A percentile compares a stretch with the other conserved stretches of the same genome.
Conservation (phyloP, 768 basidiomycete genomes). For the Xanthoconium stramineum region DNA sequence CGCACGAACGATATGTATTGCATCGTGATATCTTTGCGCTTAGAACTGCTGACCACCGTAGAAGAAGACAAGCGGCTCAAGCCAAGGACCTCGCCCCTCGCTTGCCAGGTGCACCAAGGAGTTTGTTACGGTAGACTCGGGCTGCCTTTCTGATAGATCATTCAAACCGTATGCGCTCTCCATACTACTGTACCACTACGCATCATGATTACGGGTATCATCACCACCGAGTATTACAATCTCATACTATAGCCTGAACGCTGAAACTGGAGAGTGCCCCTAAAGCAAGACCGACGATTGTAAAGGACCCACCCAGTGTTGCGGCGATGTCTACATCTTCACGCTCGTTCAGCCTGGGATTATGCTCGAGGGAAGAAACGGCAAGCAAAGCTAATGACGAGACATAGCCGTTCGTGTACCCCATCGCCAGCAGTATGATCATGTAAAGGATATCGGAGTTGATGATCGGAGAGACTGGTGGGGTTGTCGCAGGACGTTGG, state of each 20-base stretch:
- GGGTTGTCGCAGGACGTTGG: conserved; percentile 39
- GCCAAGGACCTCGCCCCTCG: conserved; percentile 69
- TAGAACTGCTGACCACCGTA: conserved; percentile 73
- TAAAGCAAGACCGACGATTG: conserved; percentile 69
- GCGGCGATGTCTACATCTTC: conserved; percentile 87
- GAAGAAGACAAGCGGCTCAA: conserved; percentile 61
- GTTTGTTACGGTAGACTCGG: conserved; percentile 17
- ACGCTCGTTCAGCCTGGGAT: conserved; percentile 63
- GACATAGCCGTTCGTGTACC: conserved; percentile 79
- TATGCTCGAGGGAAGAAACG: conserved; percentile 77
- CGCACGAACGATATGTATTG: conserved; percentile 75
- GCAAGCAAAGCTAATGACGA: conserved; percentile 79
- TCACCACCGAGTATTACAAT: conserved; percentile 3
- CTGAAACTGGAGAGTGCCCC: conserved; percentile 84
- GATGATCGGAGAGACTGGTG: conserved; percentile 44
- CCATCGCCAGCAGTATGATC: conserved; percentile 67
- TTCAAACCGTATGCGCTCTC: neutral
- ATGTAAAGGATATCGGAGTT: conserved; percentile 77
- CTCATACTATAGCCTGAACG: conserved; percentile 64
- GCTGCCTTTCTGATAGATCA: neutral
- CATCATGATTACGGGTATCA: neutral
- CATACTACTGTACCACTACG: neutral
- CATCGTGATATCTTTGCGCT: conserved; percentile 83
- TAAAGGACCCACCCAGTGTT: conserved; percentile 72
- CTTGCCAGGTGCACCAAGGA: conserved; percentile 59